Evolutionary conservation across 139 green algal species (phyloP).

Genomic region (Coelastrella sp.): DNA sequence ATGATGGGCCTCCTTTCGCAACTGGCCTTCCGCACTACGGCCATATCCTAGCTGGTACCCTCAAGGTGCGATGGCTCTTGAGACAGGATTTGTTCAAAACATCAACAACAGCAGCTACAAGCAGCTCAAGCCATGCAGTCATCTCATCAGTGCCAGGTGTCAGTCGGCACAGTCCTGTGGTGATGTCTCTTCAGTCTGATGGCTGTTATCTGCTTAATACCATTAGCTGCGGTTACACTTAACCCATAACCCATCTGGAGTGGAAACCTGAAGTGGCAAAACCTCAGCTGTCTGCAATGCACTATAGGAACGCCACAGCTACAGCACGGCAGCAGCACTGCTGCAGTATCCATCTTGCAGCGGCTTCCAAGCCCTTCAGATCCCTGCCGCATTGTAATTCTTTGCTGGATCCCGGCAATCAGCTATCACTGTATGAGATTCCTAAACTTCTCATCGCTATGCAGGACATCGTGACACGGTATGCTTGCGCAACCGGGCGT

Average conservation of each 20-base stretch:
- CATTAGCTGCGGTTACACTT: too few species aligned
- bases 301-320: not conserved
- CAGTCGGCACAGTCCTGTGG: not conserved
- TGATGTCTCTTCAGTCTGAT: not conserved
- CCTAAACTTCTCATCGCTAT: not conserved
- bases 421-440: not conserved
- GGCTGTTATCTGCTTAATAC: too few species aligned
- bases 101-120: not conserved
- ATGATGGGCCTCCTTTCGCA: conserved; percentile 98
- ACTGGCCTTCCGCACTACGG: conserved; percentile 99
- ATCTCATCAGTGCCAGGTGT: too few species aligned
- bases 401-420: too few species aligned
- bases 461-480: conserved; percentile 98
- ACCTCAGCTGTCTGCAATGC: too few species aligned
- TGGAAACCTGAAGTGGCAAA: too few species aligned
- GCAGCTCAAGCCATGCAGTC: too few species aligned
- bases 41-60: conserved; percentile 97
- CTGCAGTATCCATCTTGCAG: too few species aligned
- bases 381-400: too few species aligned
- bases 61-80: conserved; percentile 84
- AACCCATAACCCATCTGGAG: too few species aligned
- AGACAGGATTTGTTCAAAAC: not conserved
- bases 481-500: conserved; percentile 87
- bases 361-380: too few species aligned
- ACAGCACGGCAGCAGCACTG: not conserved